Percentiles rank a stretch among this genome's conserved stretches.
These are phyloP conservation scores for Takashimella tepidaria DNA, from an alignment of 1,284 basidiomycete species.

Conservation along the genomic window DNA sequence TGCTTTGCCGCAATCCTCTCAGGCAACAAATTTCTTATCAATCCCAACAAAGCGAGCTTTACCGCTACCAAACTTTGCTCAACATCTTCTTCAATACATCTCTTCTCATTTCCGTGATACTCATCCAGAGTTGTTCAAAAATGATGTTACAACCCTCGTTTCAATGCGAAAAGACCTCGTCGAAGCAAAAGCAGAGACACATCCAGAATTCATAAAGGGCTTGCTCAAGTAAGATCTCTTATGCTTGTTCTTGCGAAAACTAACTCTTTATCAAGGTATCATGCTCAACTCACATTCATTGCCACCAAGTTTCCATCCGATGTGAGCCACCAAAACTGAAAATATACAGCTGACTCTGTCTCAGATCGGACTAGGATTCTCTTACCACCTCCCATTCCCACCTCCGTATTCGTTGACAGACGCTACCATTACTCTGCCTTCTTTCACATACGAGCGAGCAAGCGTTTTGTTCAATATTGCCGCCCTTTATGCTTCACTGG, in stretches of 20 bases:
- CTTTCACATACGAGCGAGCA: conserved; percentile 71
- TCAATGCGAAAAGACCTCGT: conserved; percentile 61
- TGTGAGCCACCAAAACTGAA: conserved; percentile 48
- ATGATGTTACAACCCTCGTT: conserved; percentile 70
- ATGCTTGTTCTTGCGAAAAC: conserved; percentile 16
- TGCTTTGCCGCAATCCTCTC: no score
- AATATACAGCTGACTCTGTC: not conserved
- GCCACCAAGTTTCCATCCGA: conserved; percentile 65
- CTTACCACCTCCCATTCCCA: conserved; percentile 69
- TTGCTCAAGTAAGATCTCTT: conserved; percentile 51
- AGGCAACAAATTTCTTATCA: conserved; percentile 59
- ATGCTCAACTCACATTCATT: conserved; percentile 78
- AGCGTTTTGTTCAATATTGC: conserved; percentile 77
- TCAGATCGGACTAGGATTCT: conserved; percentile 70
- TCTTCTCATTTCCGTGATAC: conserved; percentile 61
- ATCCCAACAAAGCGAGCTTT: conserved; percentile 73
- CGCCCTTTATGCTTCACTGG: conserved; percentile 60
- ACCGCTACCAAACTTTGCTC: conserved; percentile 54
- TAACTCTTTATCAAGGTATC: conserved; percentile 58
- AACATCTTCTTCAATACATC: conserved; percentile 64
- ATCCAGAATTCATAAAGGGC: conserved; percentile 43
- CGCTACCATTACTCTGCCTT: conserved; percentile 61
- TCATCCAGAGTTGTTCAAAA: conserved; percentile 84
- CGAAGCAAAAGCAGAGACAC: conserved; percentile 56
- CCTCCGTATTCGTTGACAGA: conserved; percentile 48